Evolutionary conservation across 208 protist genomes (phyloP).

Genomic region (Leishmania tropica): DNA sequence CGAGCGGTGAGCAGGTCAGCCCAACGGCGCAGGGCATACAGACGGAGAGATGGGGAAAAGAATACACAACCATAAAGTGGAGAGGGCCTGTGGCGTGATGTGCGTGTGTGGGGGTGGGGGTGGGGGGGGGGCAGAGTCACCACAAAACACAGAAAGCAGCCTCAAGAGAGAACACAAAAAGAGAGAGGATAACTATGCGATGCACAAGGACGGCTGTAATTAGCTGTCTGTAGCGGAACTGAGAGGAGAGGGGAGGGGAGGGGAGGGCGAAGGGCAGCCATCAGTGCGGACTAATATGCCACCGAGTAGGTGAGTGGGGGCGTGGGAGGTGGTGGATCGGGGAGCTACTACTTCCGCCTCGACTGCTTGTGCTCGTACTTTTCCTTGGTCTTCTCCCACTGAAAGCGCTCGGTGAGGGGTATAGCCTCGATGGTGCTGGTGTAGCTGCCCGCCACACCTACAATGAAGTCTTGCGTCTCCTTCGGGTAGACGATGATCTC

Average conservation of each 20-base stretch:
- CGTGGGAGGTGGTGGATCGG: not conserved
- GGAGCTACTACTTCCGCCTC: slow-evolving; percentile 1
- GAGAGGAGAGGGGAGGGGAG: not conserved
- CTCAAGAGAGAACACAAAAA: not conserved
- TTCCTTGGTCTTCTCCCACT: slow-evolving; percentile 59
- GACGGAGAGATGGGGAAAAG: not conserved
- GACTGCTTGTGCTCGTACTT: slow-evolving; percentile 28
- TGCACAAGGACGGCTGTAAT: slow-evolving; percentile 5
- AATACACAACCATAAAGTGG: not conserved
- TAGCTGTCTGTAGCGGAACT: not conserved
- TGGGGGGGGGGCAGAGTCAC: not conserved
- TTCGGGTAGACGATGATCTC: slow-evolving; percentile 76
- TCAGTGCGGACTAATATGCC: not conserved
- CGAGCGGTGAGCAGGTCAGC: slow-evolving; percentile 2
- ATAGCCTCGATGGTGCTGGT: slow-evolving; percentile 76
- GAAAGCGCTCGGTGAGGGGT: slow-evolving; percentile 57
- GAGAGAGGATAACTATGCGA: slow-evolving; percentile 5
- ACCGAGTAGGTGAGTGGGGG: not conserved
- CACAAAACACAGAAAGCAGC: not conserved
- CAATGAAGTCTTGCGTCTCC: slow-evolving; percentile 71
- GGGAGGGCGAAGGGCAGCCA: not conserved
- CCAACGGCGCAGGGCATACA: too few species aligned
- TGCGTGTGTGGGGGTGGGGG: not conserved
- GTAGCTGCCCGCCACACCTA: slow-evolving; percentile 68
- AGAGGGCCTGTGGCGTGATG: not conserved